Base-by-base conservation (phyloP, 352 stramenopile species). In the Pythium brassicae region DNA sequence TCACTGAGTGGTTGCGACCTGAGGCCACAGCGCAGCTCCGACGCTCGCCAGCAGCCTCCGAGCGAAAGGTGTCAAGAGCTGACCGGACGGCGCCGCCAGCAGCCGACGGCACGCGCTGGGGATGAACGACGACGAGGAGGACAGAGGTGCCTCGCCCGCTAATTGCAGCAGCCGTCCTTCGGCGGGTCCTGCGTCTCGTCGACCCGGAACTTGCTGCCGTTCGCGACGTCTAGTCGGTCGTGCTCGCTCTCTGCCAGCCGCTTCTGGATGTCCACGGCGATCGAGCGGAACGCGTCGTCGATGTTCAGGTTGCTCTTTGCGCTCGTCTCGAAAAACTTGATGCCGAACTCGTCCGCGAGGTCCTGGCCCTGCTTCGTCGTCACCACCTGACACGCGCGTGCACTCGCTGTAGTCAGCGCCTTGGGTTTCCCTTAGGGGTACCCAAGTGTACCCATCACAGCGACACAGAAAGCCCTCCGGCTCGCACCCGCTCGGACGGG, bases 241-340 rank as follows among this genome's bases (percentile, higher is more conserved):
- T 92, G 82, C 51, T 94, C 85, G 62, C 78, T 89, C 62, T 94
- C 85, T 8, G 81, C 78, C 34, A 95, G 68, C 26, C 83, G 83
- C 74, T 92, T 92, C 74, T 95, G 85, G 65, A 95, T 87, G 59
- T 95, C 83, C 55, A 93, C 76, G n/a, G 85, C 85, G 63, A 95
- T 93, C 26, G 81, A 89, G 48, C 80, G 83, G 66, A 95, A 95
- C 34, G 85, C 85, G 25, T 87, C 81, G 35, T 97, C 89, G 50
- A 98, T 96, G 61, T 98, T 97, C 55, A 83, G 74, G 65, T 98
- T 95, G 75, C 86, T 96, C 67, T 97, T 97, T 45, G 94, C 94
- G 45, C 86, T 93, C 23, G 89, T 97, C 71, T 98, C 94, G 65
- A 97, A 97, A 65, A 97, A 98, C 62, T 96, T 85, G 68, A 97